Evolutionary conservation across 2,329 filamentous ascomycete species (phyloP), one percentile per base, ranked within the genome.

Genomic region (Neospermospora avenae): DNA sequence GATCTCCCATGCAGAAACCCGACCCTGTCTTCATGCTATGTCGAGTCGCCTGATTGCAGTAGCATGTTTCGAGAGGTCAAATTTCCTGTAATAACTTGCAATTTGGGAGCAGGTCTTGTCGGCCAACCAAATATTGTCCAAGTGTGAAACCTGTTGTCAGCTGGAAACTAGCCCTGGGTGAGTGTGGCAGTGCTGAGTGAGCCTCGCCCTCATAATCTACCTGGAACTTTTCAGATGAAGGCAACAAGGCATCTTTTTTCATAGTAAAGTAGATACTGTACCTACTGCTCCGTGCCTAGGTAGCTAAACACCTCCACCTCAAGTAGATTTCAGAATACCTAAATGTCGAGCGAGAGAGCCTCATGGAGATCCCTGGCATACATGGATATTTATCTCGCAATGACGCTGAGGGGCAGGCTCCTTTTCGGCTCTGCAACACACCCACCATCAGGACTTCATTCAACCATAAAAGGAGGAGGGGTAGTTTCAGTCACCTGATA

Each of bases 181-280:
- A 61, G 60, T 64, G 63, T 65, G 65, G 65, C 63, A 65, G 63
- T 63, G 62, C 60, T 57, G 37, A 14, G 24, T 18, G n/a, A n/a
- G n/a, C n/a, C n/a, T n/a, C n/a, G n/a, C n/a, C n/a, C n/a, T n/a
- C n/a, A n/a, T n/a, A n/a, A n/a, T n/a, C n/a, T n/a, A n/a, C n/a
- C n/a, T n/a, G n/a, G n/a, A n/a, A n/a, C n/a, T n/a, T n/a, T n/a
- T n/a, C 28, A 6, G 28, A 10, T 10, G 28, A 31, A 31, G 28
- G 28, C 28, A 31, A 10, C 28, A 31, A 31, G 28, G 28, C 28
- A 31, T 31, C 28, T 31, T 6, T 10, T 31, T 31, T 6, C 11
- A 31, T 31, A 5, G 5, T 31, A 6, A 5, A 6, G 28, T 31
- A 5, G 28, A n/a, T 31, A 31, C 11, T 31, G 28, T 31, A 31